Evolutionary conservation across 768 basidiomycete genomes (phyloP), one percentile per base, ranked within the genome.

Genomic region (Leccinellum albellum): DNA sequence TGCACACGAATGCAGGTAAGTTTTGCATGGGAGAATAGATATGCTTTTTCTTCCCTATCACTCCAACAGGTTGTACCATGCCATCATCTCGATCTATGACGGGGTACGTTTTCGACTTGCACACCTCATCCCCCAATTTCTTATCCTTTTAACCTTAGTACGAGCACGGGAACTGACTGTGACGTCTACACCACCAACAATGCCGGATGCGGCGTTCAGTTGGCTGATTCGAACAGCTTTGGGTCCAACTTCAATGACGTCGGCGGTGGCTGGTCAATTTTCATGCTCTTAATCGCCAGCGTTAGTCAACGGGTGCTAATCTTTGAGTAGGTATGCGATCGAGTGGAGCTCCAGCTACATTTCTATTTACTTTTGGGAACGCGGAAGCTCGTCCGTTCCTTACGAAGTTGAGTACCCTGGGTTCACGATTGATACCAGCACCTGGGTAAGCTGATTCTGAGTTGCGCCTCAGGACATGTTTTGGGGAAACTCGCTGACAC

Each of bases 321-420:
- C 8, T 35, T 9, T 21, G 3, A 54, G 13, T 33, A 68, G 74
- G 72, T 79, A 76, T 57, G 78, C 71, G 1, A 31, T 74, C 24
- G 69, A 74, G 51, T 63, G 72, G 24, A 66, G 60, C 14, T 45
- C 61, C 8, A 61, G 51, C 20, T 68, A 69, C 47, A 70, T 79
- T 26, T 69, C 71, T 29, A 59, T 76, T 31, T 79, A 70, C 65
- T 77, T 75, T 58, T 78, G 78, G 76, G 73, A 72, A 29, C 65
- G 78, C 26, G 65, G 68, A n/a, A 69, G 69, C 47, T 20, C 67
- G 1, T 61, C 60, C n/a, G 70, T 78, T n/a, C 78, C 78, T 12
- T 55, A 57, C 4, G 63, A 74, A 37, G 70, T 79, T 32, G 57
- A 17, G 45, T 47, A 54, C 49, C 69, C 66, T 7, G 62, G 64